Conservation (phyloP, 805 yeast genomes). For the Teunomyces barrocoloradensis region DNA sequence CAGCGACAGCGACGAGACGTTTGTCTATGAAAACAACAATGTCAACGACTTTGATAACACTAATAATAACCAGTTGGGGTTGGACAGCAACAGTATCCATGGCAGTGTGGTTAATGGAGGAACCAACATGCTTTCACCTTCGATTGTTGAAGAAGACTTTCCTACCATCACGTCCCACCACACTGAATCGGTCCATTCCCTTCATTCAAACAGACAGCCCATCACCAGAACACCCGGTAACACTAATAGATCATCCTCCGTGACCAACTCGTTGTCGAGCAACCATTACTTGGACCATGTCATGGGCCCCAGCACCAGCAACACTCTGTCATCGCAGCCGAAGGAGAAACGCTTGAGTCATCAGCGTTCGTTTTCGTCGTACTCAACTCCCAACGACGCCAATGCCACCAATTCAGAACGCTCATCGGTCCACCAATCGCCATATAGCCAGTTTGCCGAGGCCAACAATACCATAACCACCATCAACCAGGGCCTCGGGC, state of each 20-base stretch:
- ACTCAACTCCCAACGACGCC: slow-evolving; percentile 11
- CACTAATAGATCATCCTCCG: slow-evolving; percentile 17
- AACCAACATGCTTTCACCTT: slow-evolving; percentile 3
- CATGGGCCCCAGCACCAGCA: not conserved
- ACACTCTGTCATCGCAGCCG: slow-evolving; percentile 1
- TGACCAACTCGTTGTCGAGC: slow-evolving; percentile 21
- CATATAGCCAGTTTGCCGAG: not conserved
- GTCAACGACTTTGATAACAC: slow-evolving; percentile 21
- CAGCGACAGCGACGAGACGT: slow-evolving; percentile 90
- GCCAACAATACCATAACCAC: not conserved
- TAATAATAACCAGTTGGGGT: slow-evolving; percentile 5
- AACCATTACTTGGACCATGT: slow-evolving; percentile 23
- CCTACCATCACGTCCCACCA: not conserved
- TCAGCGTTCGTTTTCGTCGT: slow-evolving; percentile 13
- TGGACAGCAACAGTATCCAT: slow-evolving; percentile 11
- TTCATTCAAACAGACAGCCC: slow-evolving; percentile 17
- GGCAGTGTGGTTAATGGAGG: slow-evolving; percentile 7
- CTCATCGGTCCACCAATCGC: slow-evolving; percentile 2
- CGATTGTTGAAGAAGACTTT: not conserved
- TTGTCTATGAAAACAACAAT: slow-evolving; percentile 74
- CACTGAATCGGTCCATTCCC: slow-evolving; percentile 22
- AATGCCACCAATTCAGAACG: not conserved
- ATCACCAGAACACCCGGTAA: not conserved
- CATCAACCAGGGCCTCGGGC: slow-evolving; percentile 12
- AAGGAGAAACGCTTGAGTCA: slow-evolving; percentile 11